Evolutionary conservation across 495 filamentous ascomycete genomes (phyloP).

Genomic region (Xylaria sp.): DNA sequence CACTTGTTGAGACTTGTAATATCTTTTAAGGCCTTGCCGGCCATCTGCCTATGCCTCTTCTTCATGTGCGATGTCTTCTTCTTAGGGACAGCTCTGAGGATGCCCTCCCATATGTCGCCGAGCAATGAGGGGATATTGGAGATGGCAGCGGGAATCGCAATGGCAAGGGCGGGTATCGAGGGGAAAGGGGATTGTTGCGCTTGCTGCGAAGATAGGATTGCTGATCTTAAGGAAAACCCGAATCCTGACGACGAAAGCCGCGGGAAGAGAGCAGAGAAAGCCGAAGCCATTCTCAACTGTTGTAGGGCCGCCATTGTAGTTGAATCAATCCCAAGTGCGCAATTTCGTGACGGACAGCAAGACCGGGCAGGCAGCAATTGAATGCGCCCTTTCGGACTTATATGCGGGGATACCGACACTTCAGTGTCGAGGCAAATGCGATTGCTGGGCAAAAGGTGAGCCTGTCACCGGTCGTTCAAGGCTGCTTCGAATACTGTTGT

Average conservation of each 20-base stretch:
- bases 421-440: background rate
- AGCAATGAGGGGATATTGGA: conserved; percentile 62
- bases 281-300: conserved; percentile 46
- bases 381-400: conserved; percentile 24
- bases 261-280: conserved; percentile 49
- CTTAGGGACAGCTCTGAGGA: conserved; percentile 93
- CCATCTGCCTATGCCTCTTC: conserved; percentile 90
- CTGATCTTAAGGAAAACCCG: conserved; percentile 48
- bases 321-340: background rate
- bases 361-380: conserved; percentile 4
- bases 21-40: conserved; percentile 92
- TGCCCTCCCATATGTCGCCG: conserved; percentile 85
- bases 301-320: conserved; percentile 53
- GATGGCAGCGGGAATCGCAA: conserved; percentile 63
- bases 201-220: conserved; percentile 47
- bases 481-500: background rate
- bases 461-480: background rate
- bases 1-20: conserved; percentile 85
- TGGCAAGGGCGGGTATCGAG: conserved; percentile 55
- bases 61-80: conserved; percentile 99
- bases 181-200: conserved; percentile 44
- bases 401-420: background rate
- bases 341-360: background rate
- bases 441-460: background rate
- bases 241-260: conserved; percentile 46